phyloP scores from a whole-genome alignment of 345 rosid species.

The Physaria fendleri region DNA sequence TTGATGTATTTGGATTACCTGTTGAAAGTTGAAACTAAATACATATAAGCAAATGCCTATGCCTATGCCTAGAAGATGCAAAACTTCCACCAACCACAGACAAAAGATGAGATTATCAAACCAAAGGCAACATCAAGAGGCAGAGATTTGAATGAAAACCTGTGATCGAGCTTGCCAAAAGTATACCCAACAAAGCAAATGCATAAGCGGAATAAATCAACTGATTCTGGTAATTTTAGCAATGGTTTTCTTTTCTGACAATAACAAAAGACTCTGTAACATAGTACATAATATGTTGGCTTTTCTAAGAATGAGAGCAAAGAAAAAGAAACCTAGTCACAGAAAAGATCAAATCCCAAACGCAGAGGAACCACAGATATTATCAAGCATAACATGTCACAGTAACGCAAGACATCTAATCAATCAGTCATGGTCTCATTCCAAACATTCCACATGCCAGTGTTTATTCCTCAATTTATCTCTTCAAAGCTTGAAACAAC shows the following conservation, averaged over 20 bases:
- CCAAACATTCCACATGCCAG: slow-evolving; percentile 27
- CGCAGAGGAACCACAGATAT: slow-evolving; percentile 18
- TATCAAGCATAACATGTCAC: slow-evolving; percentile 15
- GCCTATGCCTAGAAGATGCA: slow-evolving; percentile 2
- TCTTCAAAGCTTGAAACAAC: background rate
- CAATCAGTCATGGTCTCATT: slow-evolving; percentile 23
- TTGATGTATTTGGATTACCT: too few species aligned
- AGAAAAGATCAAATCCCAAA: slow-evolving; percentile 7
- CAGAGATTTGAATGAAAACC: slow-evolving; percentile 5
- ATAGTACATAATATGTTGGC: slow-evolving; percentile 21
- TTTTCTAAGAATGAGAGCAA: slow-evolving; percentile 12
- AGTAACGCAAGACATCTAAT: slow-evolving; percentile 18
- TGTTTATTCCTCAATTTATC: background rate
- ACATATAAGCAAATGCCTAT: too few species aligned
- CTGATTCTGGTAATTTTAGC: background rate
- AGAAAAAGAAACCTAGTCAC: slow-evolving; percentile 11
- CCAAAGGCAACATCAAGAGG: background rate
- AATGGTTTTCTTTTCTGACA: background rate
- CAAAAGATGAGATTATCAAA: slow-evolving; percentile 2
- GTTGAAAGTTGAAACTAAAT: too few species aligned
- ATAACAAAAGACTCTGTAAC: slow-evolving; percentile 8
- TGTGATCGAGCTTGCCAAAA: background rate
- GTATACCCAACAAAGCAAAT: background rate
- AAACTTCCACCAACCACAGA: background rate
- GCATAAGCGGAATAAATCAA: background rate